phyloP scores from a whole-genome alignment of 352 stramenopile genomes.

The Pythium sukuiense region DNA sequence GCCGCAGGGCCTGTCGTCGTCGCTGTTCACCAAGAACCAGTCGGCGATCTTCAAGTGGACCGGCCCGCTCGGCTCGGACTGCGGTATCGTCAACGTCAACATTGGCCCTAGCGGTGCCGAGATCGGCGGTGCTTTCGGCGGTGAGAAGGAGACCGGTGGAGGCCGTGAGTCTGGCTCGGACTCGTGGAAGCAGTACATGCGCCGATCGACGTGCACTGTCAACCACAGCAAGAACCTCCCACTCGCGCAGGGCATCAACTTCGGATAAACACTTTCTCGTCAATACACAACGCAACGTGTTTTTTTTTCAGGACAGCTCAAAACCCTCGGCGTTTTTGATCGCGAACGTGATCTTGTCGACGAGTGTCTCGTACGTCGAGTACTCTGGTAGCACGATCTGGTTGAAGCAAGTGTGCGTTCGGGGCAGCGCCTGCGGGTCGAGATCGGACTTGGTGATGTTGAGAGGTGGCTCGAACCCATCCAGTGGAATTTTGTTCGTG shows the following conservation, averaged over 20 bases:
- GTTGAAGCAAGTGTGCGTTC: conserved; percentile 89
- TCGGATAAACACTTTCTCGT: conserved; percentile 48
- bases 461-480: conserved; percentile 85
- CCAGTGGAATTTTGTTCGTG: conserved; percentile 78
- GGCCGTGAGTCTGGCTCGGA: conserved; percentile 91
- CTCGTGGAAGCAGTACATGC: conserved; percentile 95
- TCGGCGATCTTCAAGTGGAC: conserved; percentile 93
- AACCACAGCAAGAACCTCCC: conserved; percentile 93
- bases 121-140: conserved; percentile 92
- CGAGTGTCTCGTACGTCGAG: conserved; percentile 53
- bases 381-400: conserved; percentile 87
- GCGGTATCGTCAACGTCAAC: conserved; percentile 93
- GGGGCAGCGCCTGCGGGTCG: conserved; percentile 59
- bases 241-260: conserved; percentile 92
- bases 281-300: not conserved
- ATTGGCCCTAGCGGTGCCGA: conserved; percentile 91
- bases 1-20: conserved; percentile 90
- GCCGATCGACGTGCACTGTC: conserved; percentile 92
- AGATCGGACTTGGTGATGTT: conserved; percentile 85
- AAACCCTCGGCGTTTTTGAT: conserved; percentile 83
- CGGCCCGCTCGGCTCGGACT: conserved; percentile 87
- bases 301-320: conserved; percentile 73
- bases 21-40: conserved; percentile 92
- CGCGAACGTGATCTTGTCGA: conserved; percentile 76
- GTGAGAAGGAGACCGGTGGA: conserved; percentile 92